Evolutionary conservation across 108 stramenopile genomes (phyloP), one percentile per base, ranked within the genome.

Genomic region (Fragilariopsis cylindrus): DNA sequence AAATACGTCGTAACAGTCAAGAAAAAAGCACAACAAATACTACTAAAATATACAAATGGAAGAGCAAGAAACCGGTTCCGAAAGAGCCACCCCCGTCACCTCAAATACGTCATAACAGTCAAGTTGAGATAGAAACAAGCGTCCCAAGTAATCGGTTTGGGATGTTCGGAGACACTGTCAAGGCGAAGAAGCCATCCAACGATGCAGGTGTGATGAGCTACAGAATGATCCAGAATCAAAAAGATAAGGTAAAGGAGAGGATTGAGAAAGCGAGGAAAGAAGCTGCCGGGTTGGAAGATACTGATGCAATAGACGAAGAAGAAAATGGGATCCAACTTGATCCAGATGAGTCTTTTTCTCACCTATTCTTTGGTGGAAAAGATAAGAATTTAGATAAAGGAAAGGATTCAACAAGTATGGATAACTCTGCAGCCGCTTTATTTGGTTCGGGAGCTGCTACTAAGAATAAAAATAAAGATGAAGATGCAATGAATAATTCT

Each of bases 341-440:
- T 30, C 30, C 30, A 30, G 30, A 30, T 30, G 30, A 30, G 30
- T 30, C 30, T 30, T 30, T 30, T 30, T 30, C 30, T 30, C 30
- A 30, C 30, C 50, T 13, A 52, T 52, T 52, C 58, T 30, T 30
- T 40, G 58, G 57, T 67, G 56, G 58, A 62, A 7, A 62, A 76
- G 21, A 60, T 40, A 13, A 52, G 9, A 13, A 52, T 52, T 52
- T 52, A 13, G 50, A 52, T 13, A 13, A 52, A 52, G 50, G 9
- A 13, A 13, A 52, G 13, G 46, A 63, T 49, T 69, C 67, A 15
- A 49, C 57, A 43, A 60, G 62, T 40, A 53, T 77, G 60, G 60
- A 73, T 60, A 72, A 78, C 53, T 73, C 72, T 8, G 79, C 79
- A 9, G 79, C 79, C 4, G 69, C 65, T 4, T 56, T 80, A 5